Evolutionary conservation across 768 basidiomycete genomes (phyloP).

Genomic region (Boletus rufocinnamomeus): DNA sequence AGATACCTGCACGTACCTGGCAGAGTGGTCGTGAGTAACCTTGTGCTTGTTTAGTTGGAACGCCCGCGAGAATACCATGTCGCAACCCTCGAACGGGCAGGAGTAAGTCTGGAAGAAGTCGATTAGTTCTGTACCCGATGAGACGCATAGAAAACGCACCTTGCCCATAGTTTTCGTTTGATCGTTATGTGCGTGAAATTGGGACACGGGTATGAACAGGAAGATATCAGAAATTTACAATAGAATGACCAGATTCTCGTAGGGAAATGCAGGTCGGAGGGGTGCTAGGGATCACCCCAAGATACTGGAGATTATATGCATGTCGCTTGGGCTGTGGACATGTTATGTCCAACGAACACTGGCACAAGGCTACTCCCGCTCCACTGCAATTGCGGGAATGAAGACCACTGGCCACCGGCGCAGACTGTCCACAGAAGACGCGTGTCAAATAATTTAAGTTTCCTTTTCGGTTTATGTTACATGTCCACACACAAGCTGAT

Average conservation of each 20-base stretch:
- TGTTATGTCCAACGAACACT: too few relatives aligned
- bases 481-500: not conserved
- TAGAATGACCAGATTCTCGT: slow-evolving; percentile 4
- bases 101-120: slow-evolving; percentile 2
- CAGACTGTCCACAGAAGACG: not conserved
- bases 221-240: too few relatives aligned
- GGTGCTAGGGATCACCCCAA: not conserved
- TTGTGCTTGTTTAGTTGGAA: slow-evolving; percentile 18
- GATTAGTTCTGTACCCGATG: not conserved
- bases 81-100: slow-evolving; percentile 13
- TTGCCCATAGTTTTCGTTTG: not conserved
- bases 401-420: not conserved
- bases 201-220: not conserved
- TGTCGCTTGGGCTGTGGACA: not conserved
- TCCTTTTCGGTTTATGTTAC: not conserved
- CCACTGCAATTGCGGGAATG: not conserved
- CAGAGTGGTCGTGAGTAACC: slow-evolving; percentile 4
- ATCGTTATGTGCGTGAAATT: not conserved
- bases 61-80: slow-evolving; percentile 4
- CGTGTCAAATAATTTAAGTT: not conserved
- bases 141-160: not conserved
- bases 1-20: slow-evolving; percentile 3
- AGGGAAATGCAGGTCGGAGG: not conserved
- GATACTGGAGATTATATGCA: not conserved
- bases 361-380: not conserved